Evolutionary conservation across 306 rosid genomes (phyloP).

Genomic region (Mimosa bimucronata): DNA sequence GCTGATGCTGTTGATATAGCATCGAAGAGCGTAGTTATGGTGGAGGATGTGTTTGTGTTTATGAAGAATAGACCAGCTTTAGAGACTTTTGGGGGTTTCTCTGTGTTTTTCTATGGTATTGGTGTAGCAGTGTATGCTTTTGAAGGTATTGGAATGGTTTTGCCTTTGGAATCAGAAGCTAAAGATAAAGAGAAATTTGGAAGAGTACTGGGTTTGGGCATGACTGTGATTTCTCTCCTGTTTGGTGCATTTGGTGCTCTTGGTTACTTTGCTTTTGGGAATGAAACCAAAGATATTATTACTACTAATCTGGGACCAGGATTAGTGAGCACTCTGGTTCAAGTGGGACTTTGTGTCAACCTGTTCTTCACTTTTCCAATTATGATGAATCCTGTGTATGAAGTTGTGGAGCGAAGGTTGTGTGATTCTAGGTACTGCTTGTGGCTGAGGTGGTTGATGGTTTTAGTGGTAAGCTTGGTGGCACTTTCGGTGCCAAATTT

Average conservation of each 20-base stretch:
- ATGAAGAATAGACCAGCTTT: constrained; percentile 47
- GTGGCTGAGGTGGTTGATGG: constrained; percentile 76
- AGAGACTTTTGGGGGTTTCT: constrained; percentile 60
- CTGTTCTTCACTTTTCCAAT: constrained; percentile 68
- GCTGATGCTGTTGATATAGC: constrained; percentile 68
- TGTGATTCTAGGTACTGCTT: constrained; percentile 55
- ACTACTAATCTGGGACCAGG: constrained; percentile 73
- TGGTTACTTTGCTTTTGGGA: constrained; percentile 82
- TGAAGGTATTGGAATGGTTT: constrained; percentile 73
- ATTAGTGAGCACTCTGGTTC: constrained; percentile 56
- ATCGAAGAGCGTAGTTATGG: constrained; percentile 68
- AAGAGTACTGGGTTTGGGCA: constrained; percentile 51
- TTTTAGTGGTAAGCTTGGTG: constrained; percentile 59
- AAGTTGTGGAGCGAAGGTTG: constrained; percentile 68
- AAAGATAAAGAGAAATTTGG: constrained; percentile 68
- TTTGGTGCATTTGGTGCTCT: constrained; percentile 68
- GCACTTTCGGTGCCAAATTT: constrained; percentile 79
- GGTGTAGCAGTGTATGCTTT: constrained; percentile 83
- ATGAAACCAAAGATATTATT: constrained; percentile 69
- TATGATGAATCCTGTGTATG: constrained; percentile 88
- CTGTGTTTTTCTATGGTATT: constrained; percentile 64
- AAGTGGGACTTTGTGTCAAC: constrained; percentile 65
- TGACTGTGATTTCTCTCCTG: constrained; percentile 59
- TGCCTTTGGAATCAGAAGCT: constrained; percentile 70
- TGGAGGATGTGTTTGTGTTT: constrained; percentile 57